phyloP scores from a whole-genome alignment of 495 filamentous ascomycete species.

The Penicillium psychrofluorescens region DNA sequence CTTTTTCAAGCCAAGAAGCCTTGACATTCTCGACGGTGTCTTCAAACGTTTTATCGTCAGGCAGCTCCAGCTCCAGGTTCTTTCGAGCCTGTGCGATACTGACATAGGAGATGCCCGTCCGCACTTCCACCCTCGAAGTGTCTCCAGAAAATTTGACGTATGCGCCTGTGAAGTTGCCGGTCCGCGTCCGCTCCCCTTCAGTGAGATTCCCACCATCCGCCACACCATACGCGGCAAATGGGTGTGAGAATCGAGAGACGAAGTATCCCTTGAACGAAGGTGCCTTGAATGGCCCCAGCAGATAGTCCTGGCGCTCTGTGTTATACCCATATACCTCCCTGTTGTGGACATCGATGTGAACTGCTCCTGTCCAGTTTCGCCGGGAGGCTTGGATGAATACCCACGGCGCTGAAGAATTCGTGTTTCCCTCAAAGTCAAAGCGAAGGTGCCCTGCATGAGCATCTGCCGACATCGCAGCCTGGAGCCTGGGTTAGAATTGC shows the following conservation, averaged over 20 bases:
- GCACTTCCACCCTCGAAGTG: conserved; percentile 13
- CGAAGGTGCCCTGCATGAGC: conserved; percentile 17
- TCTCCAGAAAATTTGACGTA: conserved; percentile 14
- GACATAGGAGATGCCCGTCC: conserved; percentile 19
- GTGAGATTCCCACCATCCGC: conserved; percentile 4
- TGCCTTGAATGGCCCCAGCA: conserved; percentile 18
- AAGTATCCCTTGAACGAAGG: conserved; percentile 18
- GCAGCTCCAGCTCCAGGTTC: conserved; percentile 14
- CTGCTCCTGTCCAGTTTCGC: conserved; percentile 20
- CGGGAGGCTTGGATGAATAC: conserved; percentile 18
- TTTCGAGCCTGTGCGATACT: conserved; percentile 19
- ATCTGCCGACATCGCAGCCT: conserved; percentile 17
- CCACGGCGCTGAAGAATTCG: conserved; percentile 6
- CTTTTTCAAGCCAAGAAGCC: conserved; percentile 17
- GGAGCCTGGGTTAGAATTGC: neutral
- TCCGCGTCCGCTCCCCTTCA: neutral
- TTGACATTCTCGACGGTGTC: conserved; percentile 13
- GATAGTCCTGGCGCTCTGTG: conserved; percentile 22
- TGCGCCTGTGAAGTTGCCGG: conserved; percentile 17
- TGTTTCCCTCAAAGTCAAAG: conserved; percentile 11
- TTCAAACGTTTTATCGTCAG: conserved; percentile 9
- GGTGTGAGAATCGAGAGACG: conserved; percentile 18
- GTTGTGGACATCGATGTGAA: conserved; percentile 9
- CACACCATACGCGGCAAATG: conserved; percentile 10
- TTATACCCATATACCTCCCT: conserved; percentile 18